These are phyloP conservation scores for Fusarium secorum DNA, from an alignment of 2,329 filamentous ascomycete species.

Conservation along the genomic window DNA sequence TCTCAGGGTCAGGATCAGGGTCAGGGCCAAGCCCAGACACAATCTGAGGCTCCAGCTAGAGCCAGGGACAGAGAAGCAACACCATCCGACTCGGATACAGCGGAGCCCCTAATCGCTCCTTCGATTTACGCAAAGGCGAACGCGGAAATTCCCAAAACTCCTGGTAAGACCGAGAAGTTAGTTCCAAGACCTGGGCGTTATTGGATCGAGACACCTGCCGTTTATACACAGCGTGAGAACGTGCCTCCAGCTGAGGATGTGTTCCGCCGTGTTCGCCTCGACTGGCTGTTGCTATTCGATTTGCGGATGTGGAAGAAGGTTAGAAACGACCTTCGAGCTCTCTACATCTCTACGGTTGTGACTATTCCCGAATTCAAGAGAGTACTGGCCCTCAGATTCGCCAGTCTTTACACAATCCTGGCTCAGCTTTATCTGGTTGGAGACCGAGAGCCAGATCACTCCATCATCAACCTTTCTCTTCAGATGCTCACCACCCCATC, in stretches of 20 bases:
- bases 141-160: slow-evolving; percentile 83
- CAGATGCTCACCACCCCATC: slow-evolving; percentile 97
- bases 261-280: slow-evolving; percentile 85
- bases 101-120: slow-evolving; percentile 69
- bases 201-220: slow-evolving; percentile 83
- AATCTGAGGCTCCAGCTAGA: slow-evolving; percentile 51
- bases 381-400: slow-evolving; percentile 89
- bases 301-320: slow-evolving; percentile 96
- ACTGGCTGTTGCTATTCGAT: slow-evolving; percentile 95
- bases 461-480: slow-evolving; percentile 95
- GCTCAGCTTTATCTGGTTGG: slow-evolving; percentile 96
- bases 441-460: slow-evolving; percentile 95
- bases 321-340: slow-evolving; percentile 85
- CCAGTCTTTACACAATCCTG: slow-evolving; percentile 90
- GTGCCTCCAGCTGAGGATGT: slow-evolving; percentile 83
- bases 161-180: slow-evolving; percentile 59
- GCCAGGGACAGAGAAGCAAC: slow-evolving; percentile 68
- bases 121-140: slow-evolving; percentile 70
- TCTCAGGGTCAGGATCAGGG: slow-evolving; percentile 58
- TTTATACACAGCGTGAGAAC: slow-evolving; percentile 69
- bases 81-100: slow-evolving; percentile 75
- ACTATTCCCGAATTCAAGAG: slow-evolving; percentile 96
- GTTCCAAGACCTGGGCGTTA: slow-evolving; percentile 76
- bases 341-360: slow-evolving; percentile 97
- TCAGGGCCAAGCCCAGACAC: slow-evolving; percentile 52